Evolutionary conservation across 768 basidiomycete genomes (phyloP).

Genomic region (Mycena indigotica): DNA sequence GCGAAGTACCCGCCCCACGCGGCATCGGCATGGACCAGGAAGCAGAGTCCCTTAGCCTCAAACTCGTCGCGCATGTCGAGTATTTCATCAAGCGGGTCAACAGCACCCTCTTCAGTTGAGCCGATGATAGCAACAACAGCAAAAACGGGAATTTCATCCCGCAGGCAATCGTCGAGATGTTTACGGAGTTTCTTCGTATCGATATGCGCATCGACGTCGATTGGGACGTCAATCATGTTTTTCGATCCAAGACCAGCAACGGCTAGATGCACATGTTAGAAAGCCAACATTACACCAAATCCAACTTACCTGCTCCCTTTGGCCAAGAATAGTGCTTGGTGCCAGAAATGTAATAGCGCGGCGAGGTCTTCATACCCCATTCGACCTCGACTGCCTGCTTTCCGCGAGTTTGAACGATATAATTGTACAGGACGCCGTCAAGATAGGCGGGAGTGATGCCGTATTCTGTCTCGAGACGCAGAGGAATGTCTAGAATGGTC

Average conservation of each 20-base stretch:
- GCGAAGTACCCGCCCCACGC: conserved; percentile 53
- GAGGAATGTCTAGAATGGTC: conserved; percentile 36
- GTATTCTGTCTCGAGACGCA: conserved; percentile 34
- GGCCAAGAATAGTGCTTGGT: conserved; percentile 52
- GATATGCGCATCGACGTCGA: conserved; percentile 41
- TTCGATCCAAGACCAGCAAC: conserved; percentile 40
- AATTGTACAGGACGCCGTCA: conserved; percentile 30
- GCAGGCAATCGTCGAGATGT: conserved; percentile 33
- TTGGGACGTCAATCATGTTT: conserved; percentile 37
- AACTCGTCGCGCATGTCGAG: conserved; percentile 34
- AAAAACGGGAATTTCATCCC: conserved; percentile 35
- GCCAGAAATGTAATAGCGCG: conserved; percentile 30
- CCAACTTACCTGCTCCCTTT: conserved; percentile 44
- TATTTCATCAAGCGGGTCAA: conserved; percentile 44
- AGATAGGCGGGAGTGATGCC: conserved; percentile 35
- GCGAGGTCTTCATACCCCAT: conserved; percentile 25
- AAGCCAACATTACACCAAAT: no score
- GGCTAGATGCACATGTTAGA: conserved; percentile 22
- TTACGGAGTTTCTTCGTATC: conserved; percentile 29
- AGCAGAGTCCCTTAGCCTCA: conserved; percentile 35
- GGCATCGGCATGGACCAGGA: conserved; percentile 46
- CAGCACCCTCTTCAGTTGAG: conserved; percentile 45
- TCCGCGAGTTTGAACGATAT: conserved; percentile 38
- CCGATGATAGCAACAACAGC: conserved; percentile 41
- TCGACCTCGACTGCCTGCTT: conserved; percentile 33